Base-by-base conservation (phyloP, 2,329 filamentous ascomycete species). In the Colletotrichum sojae region DNA sequence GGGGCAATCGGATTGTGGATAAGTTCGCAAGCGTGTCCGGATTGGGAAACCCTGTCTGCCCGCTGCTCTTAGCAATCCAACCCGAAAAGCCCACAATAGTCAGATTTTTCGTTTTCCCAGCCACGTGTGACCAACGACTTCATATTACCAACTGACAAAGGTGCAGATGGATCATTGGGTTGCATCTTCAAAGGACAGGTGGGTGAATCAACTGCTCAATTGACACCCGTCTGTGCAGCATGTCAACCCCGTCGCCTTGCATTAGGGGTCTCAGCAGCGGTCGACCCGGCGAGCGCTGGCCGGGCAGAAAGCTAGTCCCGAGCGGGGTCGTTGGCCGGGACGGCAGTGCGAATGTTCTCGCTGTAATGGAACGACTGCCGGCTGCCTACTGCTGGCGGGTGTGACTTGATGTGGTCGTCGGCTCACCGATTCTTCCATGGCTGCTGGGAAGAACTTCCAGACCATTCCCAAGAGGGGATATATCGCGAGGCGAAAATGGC, bases 21-120 rank as follows among this genome's bases (percentile, higher is more conserved):
- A 56, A 43, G 25, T 51, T 69, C 67, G 67, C 67, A 69, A 69
- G 49, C 40, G 62, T 66, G 63, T 67, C 62, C 67, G 16, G 31
- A 61, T 69, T 27, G 45, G 67, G 66, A 36, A 49, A 25, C 49
- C 40, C 20, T 56, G 56, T 55, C 36, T 56, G 61, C 45, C 51
- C 63, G 16, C 62, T 66, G 15, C n/a, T 56, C 49, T 22, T 49
- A 45, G 49, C 66, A 55, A 59, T 39, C 45, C 63, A 58, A 49
- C 61, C 31, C 31, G n/a, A 12, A 8, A 40, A 31, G 31, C 36
- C 66, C 55, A 56, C 55, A 52, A 31, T 51, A 22, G 43, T 15
- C 5, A 45, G 13, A 45, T 46, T 52, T 60, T 64, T 8, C 18
- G 12, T 22, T 56, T 56, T 20, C 27, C 53, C 48, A 52, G 48